These are phyloP conservation scores for Arctium lappa DNA, from an alignment of 129 eudicot species.

Conservation along the genomic window DNA sequence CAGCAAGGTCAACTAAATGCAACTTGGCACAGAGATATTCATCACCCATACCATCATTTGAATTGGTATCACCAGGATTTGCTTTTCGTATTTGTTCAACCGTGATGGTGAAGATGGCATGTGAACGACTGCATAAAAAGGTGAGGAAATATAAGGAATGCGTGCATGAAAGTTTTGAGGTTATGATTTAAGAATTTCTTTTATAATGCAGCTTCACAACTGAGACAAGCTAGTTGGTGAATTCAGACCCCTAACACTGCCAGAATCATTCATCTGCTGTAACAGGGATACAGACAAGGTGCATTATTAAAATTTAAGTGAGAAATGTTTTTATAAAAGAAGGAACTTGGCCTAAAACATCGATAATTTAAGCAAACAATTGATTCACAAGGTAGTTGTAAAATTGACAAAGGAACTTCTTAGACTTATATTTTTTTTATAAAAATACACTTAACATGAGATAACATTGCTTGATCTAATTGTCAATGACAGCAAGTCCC, in stretches of 20 bases:
- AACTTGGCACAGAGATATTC: slow-evolving; percentile 94
- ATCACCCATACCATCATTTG: slow-evolving; percentile 63
- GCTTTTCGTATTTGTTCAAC: slow-evolving; percentile 88
- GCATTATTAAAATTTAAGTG: too few relatives aligned
- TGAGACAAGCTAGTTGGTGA: too few relatives aligned
- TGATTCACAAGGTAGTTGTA: too few relatives aligned
- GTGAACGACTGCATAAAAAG: slow-evolving; percentile 75
- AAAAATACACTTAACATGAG: background rate
- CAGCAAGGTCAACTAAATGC: slow-evolving; percentile 99
- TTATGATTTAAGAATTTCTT: too few relatives aligned
- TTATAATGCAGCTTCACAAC: background rate
- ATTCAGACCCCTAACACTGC: too few relatives aligned
- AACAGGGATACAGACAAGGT: too few relatives aligned
- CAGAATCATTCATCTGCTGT: too few relatives aligned
- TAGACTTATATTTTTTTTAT: too few relatives aligned
- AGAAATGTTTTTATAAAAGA: too few relatives aligned
- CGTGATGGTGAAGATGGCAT: slow-evolving; percentile 96
- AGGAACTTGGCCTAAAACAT: too few relatives aligned
- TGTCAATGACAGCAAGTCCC: background rate
- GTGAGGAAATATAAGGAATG: background rate
- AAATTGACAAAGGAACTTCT: too few relatives aligned
- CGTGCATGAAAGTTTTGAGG: background rate
- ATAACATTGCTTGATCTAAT: background rate
- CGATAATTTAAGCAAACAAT: too few relatives aligned
- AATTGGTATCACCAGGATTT: slow-evolving; percentile 49